Evolutionary conservation across 306 rosid genomes (phyloP), one percentile per base, ranked within the genome.

Genomic region (Casuarina equisetifolia): DNA sequence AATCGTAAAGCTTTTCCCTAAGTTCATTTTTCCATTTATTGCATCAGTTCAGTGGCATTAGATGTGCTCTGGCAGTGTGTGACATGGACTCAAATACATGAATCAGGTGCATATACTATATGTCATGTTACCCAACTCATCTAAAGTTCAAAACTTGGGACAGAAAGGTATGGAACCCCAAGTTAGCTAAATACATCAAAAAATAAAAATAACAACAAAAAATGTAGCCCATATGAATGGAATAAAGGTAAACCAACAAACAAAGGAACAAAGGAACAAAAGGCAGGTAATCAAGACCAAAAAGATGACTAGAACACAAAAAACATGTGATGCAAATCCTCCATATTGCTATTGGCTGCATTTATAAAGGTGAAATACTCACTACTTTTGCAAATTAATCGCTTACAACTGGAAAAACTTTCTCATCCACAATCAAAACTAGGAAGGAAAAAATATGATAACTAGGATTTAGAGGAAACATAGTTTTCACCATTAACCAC

Each of bases 251-350:
- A 35, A 38, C 19, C 32, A 25, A 25, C 32, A 25, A 4, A 2
- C 1, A 49, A 45, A 81, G 36, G 10, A 43, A 42, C 1, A 40
- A 16, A 67, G 7, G 0, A 6, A 38, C 3, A 66, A 15, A 42
- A 67, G 51, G 13, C 5, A 44, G 5, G 20, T 6, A 45, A 62
- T n/a, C 54, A 46, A 38, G 17, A 6, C 20, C 70, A 69, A 80
- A 25, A 8, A 19, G 2, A 15, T 36, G 4, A 45, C 36, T 43
- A 76, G 73, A 73, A 62, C 25, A 53, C 25, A 64, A 70, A 44
- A 40, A 46, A 76, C 36, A 81, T 67, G 54, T 74, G 12, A 42
- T 10, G 45, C 4, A 53, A 45, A 76, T 58, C 52, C 62, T 55
- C 62, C 19, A 55, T 3, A 55, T n/a, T 55, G 32, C 32, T 25